Percentiles rank a stretch among this genome's conserved stretches.
Conservation (phyloP, 1,284 basidiomycete species). For the Ceratobasidium sp. region DNA sequence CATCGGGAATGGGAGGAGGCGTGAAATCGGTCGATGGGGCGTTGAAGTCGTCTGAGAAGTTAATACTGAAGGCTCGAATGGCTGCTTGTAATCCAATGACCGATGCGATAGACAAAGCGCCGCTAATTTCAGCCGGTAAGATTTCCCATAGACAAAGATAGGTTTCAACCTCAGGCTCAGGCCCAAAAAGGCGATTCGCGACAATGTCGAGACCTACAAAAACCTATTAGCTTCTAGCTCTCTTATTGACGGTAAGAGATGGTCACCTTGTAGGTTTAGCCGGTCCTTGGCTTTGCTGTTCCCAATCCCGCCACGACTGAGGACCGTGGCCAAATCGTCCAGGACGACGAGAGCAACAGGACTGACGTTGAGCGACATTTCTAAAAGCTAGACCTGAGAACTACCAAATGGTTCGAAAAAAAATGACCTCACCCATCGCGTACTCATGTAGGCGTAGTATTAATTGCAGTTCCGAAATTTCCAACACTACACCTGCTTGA, state of each 20-base stretch:
- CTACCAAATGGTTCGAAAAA: background rate
- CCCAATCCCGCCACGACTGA: conserved; percentile 26
- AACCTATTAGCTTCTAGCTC: conserved; percentile 66
- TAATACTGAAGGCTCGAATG: conserved; percentile 72
- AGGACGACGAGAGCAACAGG: conserved; percentile 70
- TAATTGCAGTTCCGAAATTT: conserved; percentile 78
- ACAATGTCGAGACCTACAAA: conserved; percentile 80
- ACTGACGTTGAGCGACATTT: conserved; percentile 82
- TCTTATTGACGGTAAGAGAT: conserved; percentile 63
- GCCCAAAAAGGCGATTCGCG: conserved; percentile 89
- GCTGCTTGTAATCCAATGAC: conserved; percentile 68
- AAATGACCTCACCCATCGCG: conserved; percentile 78
- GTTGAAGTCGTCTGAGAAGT: conserved; percentile 82
- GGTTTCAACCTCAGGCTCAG: conserved; percentile 83
- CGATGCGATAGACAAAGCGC: conserved; percentile 71
- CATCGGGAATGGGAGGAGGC: conserved; percentile 78
- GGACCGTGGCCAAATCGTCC: conserved; percentile 60
- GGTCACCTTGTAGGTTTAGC: conserved; percentile 49
- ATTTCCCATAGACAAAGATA: conserved; percentile 95
- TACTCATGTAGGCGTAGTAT: conserved; percentile 85
- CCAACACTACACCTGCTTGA: conserved; percentile 68
- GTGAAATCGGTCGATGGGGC: conserved; percentile 81
- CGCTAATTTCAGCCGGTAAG: conserved; percentile 72
- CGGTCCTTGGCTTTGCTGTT: conserved; percentile 46
- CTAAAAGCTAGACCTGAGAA: conserved; percentile 59